These are phyloP conservation scores for Aegilops speltoides DNA, from an alignment of 176 grass and related monocot genomes.

Conservation along the genomic window DNA sequence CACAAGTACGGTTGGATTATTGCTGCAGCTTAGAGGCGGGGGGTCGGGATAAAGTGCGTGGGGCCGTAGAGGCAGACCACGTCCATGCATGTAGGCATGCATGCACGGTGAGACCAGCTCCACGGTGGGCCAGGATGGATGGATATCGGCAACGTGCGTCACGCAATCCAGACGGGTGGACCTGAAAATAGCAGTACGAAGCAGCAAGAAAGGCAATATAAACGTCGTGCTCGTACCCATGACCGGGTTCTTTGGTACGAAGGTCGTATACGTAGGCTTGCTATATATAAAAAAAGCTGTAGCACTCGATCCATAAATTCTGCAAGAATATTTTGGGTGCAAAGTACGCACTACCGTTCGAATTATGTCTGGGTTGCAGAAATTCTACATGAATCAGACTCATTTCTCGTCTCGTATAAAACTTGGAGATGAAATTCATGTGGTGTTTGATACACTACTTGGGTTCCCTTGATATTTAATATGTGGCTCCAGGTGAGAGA, in stretches of 20 bases:
- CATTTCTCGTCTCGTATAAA: not conserved
- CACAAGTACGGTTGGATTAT: not conserved
- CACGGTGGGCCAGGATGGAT: constrained; percentile 16
- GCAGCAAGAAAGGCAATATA: not conserved
- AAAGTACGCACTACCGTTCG: not conserved
- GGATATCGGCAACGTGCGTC: constrained; percentile 40
- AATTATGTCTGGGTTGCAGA: not conserved
- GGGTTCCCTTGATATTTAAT: not conserved
- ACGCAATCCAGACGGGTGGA: constrained; percentile 11
- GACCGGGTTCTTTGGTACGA: not conserved
- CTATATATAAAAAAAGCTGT: no score
- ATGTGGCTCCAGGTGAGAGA: not conserved
- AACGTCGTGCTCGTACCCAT: constrained; percentile 16
- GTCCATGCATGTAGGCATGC: not conserved
- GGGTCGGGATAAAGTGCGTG: not conserved
- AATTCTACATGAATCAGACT: not conserved
- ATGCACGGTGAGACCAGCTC: not conserved
- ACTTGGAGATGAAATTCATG: not conserved
- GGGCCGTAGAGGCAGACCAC: constrained; percentile 34
- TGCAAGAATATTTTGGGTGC: not conserved
- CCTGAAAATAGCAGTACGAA: not conserved
- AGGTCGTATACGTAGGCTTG: not conserved
- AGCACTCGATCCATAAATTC: no score
- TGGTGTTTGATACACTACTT: not conserved
- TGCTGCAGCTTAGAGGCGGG: not conserved